Base-by-base conservation (phyloP, 2,329 filamentous ascomycete species). In the Aspergillus ochraceus region DNA sequence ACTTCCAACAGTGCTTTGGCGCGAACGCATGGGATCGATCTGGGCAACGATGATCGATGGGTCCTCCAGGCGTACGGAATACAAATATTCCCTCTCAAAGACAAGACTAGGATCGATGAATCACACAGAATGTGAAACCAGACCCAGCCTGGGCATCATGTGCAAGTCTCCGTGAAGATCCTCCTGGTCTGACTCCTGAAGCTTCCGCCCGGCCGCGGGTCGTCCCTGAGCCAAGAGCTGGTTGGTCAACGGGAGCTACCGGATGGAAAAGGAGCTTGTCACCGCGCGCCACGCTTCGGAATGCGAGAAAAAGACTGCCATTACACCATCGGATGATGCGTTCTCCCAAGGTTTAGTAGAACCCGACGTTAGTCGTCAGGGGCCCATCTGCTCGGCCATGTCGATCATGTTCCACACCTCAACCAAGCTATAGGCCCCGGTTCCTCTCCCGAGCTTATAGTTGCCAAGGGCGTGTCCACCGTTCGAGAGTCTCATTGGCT, bases 391-490 rank as follows among this genome's bases (percentile, higher is more conserved):
- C 32, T 32, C 52, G 45, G 58, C 55, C 24, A 51, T 59, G 62
- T 60, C 56, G 64, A 66, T 66, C 64, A 52, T 24, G 58, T 59
- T 58, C 52, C 60, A 59, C 58, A 53, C 36, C 49, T 42, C 47
- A 49, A 46, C 53, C 62, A 59, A 60, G 62, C 62, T 66, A 64
- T 62, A 54, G 54, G 49, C 42, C 54, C 52, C 60, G 62, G 62
- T 54, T 54, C 53, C 54, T 60, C 30, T 56, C 60, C 64, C 60
- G 60, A 60, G 50, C 59, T 53, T 63, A 63, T 63, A 61, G 58
- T 56, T 52, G 57, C 56, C 49, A 59, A 49, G 45, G 49, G 49
- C 17, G 58, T 56, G 47, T 39, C 62, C 53, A 54, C 46, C 19
- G n/a, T 26, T 32, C 14, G 30, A 22, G 47, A 51, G 42, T 14